A percentile compares a stretch with the other conserved stretches of the same genome.
These are phyloP conservation scores for Penicillium sp. DNA, from an alignment of 2,329 filamentous ascomycete genomes.

Conservation along the genomic window DNA sequence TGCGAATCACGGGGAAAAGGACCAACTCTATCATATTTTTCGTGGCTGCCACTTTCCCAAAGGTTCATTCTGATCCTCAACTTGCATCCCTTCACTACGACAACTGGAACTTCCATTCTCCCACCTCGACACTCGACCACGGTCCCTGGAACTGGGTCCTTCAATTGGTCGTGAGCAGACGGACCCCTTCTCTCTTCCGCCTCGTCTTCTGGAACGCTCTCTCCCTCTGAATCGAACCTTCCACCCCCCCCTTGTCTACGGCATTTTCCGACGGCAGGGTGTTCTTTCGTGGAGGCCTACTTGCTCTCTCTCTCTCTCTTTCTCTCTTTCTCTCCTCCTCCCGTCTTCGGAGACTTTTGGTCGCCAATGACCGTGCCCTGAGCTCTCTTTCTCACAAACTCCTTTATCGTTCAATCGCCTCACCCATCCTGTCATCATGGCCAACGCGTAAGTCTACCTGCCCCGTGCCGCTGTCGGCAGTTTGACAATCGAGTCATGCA, in stretches of 20 bases:
- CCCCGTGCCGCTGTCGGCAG: no score
- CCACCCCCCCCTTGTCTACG: background rate
- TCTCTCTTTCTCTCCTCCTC: slow-evolving; percentile 10
- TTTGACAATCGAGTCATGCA: no score
- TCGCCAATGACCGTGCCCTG: slow-evolving; percentile 8
- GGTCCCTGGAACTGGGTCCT: no score
- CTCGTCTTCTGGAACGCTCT: background rate
- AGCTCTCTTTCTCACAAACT: slow-evolving; percentile 2
- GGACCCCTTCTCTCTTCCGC: background rate
- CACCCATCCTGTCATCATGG: slow-evolving; percentile 15
- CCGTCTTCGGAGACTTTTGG: slow-evolving; percentile 6
- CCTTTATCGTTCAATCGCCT: slow-evolving; percentile 4
- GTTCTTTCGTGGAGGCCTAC: background rate
- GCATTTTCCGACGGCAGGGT: background rate
- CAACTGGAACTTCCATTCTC: no score
- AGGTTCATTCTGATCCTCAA: no score
- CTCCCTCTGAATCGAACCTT: background rate
- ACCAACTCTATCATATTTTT: slow-evolving; percentile 6
- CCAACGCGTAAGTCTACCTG: slow-evolving; percentile 15
- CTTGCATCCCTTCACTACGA: no score
- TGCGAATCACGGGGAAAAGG: slow-evolving; percentile 12
- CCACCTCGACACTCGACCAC: no score
- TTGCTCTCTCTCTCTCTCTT: slow-evolving; percentile 3
- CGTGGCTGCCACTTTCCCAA: slow-evolving; percentile 1
- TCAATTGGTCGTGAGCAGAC: no score